phyloP scores from a whole-genome alignment of 208 protist species.

The Leishmania martiniquensis region DNA sequence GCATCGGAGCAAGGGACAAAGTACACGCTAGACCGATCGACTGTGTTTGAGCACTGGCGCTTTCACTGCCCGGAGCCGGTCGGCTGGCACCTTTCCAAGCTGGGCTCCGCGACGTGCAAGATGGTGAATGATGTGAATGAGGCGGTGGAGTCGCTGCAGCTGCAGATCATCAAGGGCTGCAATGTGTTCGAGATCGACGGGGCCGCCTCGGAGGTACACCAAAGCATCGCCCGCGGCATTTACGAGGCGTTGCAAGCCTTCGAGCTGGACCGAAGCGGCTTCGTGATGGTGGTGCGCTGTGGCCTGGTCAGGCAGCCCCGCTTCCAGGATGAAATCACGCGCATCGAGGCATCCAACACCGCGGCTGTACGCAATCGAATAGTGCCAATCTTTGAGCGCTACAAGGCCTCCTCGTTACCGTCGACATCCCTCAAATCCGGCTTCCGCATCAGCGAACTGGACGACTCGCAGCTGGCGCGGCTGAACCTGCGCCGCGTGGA shows the following conservation, averaged over 20 bases:
- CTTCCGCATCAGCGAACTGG: conserved; percentile 84
- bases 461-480: conserved; percentile 67
- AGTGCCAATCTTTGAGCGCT: conserved; percentile 84
- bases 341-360: conserved; percentile 76
- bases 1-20: conserved; percentile 74
- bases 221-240: conserved; percentile 76
- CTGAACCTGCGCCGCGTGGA: conserved; percentile 79
- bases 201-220: conserved; percentile 76
- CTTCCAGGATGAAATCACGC: conserved; percentile 82
- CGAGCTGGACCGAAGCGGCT: conserved; percentile 87
- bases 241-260: conserved; percentile 84
- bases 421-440: conserved; percentile 81
- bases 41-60: conserved; percentile 85
- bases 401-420: conserved; percentile 87
- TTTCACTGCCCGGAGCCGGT: conserved; percentile 72
- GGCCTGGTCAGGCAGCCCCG: conserved; percentile 80
- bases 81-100: conserved; percentile 82
- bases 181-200: conserved; percentile 91
- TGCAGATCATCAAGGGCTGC: conserved; percentile 90
- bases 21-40: conserved; percentile 83
- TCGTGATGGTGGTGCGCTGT: conserved; percentile 78
- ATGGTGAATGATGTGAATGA: conserved; percentile 85
- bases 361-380: conserved; percentile 82
- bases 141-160: conserved; percentile 84
- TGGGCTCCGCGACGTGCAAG: conserved; percentile 86